A percentile compares a stretch with the other conserved stretches of the same genome.
These are phyloP conservation scores for Dactylonectria macrodidyma DNA, from an alignment of 2,329 filamentous ascomycete species.

Conservation along the genomic window DNA sequence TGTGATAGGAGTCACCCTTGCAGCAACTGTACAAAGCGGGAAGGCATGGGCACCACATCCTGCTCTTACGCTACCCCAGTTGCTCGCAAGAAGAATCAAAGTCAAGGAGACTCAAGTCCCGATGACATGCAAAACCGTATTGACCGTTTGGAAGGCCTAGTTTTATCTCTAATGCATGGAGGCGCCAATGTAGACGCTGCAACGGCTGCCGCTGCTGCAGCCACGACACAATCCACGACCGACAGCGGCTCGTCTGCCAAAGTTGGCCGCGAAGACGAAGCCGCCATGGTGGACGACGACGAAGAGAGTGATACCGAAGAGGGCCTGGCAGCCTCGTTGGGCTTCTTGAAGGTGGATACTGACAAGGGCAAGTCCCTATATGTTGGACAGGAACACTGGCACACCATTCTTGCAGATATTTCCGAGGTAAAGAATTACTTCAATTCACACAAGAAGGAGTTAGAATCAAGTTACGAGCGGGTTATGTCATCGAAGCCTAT, in stretches of 20 bases:
- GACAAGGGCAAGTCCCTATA: slow-evolving; percentile 87
- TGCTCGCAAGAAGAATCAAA: slow-evolving; percentile 81
- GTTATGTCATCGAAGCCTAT: slow-evolving; percentile 78
- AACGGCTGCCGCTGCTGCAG: slow-evolving; percentile 51
- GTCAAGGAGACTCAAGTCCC: slow-evolving; percentile 73
- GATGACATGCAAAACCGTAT: slow-evolving; percentile 99
- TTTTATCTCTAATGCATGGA: slow-evolving; percentile 94
- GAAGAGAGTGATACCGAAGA: slow-evolving; percentile 81
- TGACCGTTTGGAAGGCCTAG: slow-evolving; percentile 92
- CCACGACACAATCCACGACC: slow-evolving; percentile 54
- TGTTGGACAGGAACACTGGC: slow-evolving; percentile 88
- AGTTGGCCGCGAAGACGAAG: slow-evolving; percentile 71
- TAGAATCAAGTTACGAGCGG: slow-evolving; percentile 85
- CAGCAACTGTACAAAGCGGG: slow-evolving; percentile 94
- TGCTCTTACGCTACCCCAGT: slow-evolving; percentile 87
- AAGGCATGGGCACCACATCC: slow-evolving; percentile 83
- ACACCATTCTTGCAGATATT: slow-evolving; percentile 84
- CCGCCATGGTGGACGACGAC: slow-evolving; percentile 62
- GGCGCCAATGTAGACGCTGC: slow-evolving; percentile 69
- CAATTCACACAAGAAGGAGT: slow-evolving; percentile 85
- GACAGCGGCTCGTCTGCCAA: slow-evolving; percentile 63
- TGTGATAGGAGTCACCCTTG: slow-evolving; percentile 93
- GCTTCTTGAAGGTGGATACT: slow-evolving; percentile 84
- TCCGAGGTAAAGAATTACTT: slow-evolving; percentile 96
- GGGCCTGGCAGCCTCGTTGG: slow-evolving; percentile 79